These are phyloP conservation scores for Sphagnum contortum DNA, from an alignment of 225 moss, liverwort and hornwort genomes.

Conservation along the genomic window DNA sequence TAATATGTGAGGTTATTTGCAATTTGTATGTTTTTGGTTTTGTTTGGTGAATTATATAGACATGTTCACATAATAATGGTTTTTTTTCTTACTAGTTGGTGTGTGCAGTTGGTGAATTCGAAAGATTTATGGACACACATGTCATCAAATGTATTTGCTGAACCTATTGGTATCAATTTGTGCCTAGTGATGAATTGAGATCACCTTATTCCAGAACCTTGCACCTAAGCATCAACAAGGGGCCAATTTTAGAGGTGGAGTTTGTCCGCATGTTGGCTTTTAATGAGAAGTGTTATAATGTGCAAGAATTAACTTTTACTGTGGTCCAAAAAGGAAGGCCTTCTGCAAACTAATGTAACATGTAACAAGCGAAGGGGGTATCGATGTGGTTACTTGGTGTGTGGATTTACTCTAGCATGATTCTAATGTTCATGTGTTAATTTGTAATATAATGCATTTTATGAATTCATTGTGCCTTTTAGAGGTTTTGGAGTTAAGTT, in stretches of 20 bases:
- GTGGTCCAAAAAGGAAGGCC: slow-evolving; percentile 23
- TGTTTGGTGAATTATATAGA: no score
- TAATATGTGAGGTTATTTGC: no score
- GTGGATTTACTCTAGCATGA: slow-evolving; percentile 70
- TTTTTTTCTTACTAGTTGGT: no score
- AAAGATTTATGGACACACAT: no score
- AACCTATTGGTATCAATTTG: background rate
- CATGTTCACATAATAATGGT: no score
- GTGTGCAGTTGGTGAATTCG: no score
- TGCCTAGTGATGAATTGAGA: slow-evolving; percentile 31
- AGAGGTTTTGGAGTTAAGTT: no score
- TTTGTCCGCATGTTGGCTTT: slow-evolving; percentile 31
- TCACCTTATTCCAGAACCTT: slow-evolving; percentile 22
- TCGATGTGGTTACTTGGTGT: slow-evolving; percentile 52
- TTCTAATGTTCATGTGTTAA: slow-evolving; percentile 52
- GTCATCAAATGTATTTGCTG: no score
- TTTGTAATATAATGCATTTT: no score
- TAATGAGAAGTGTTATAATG: slow-evolving; percentile 34
- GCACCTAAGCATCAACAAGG: slow-evolving; percentile 27
- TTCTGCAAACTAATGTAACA: slow-evolving; percentile 26
- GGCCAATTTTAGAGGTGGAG: slow-evolving; percentile 27
- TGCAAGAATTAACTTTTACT: slow-evolving; percentile 32
- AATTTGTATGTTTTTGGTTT: no score
- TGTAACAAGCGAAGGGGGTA: slow-evolving; percentile 38
- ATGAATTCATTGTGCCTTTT: no score